Conservation (phyloP, 495 filamentous ascomycete species). For the Hypoxylon lienhwacheense region DNA sequence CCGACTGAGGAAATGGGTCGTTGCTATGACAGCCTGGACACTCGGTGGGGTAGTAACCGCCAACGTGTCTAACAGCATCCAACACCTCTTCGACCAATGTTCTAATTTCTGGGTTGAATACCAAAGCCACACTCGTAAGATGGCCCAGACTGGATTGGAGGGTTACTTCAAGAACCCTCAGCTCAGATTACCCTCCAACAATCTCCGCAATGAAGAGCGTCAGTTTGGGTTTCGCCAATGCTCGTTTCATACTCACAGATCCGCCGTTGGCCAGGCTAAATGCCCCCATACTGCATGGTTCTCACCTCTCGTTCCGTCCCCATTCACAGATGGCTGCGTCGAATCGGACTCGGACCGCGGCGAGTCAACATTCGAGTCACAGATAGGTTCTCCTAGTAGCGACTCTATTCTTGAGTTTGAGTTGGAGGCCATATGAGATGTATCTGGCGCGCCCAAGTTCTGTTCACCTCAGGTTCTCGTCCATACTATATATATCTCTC, state of each 20-base stretch:
- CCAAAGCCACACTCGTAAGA: conserved; percentile 46
- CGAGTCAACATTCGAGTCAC: conserved; percentile 26
- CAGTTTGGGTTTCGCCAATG: conserved; percentile 53
- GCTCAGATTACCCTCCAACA: conserved; percentile 49
- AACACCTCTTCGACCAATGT: conserved; percentile 42
- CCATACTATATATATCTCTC: too few relatives aligned
- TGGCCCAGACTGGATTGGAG: conserved; percentile 46
- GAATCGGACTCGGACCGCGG: conserved; percentile 35
- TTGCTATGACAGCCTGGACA: conserved; percentile 53
- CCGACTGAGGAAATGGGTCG: conserved; percentile 51
- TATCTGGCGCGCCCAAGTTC: not conserved
- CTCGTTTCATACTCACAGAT: conserved; percentile 52
- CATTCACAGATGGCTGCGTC: conserved; percentile 22
- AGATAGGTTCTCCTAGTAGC: conserved; percentile 25
- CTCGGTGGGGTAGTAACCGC: conserved; percentile 34
- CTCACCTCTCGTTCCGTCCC: conserved; percentile 20
- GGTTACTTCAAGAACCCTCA: conserved; percentile 54
- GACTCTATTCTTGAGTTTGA: conserved; percentile 31
- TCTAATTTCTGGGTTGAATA: conserved; percentile 48
- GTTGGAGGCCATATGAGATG: conserved; percentile 18
- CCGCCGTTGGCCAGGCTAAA: conserved; percentile 45
- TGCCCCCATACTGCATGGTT: conserved; percentile 43
- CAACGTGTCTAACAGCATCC: conserved; percentile 36
- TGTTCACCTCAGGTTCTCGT: too few relatives aligned
- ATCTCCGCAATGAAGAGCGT: conserved; percentile 48